These are phyloP conservation scores for Rhizopus microsporus DNA, from an alignment of 371 early-diverging fungal species.

Conservation along the genomic window DNA sequence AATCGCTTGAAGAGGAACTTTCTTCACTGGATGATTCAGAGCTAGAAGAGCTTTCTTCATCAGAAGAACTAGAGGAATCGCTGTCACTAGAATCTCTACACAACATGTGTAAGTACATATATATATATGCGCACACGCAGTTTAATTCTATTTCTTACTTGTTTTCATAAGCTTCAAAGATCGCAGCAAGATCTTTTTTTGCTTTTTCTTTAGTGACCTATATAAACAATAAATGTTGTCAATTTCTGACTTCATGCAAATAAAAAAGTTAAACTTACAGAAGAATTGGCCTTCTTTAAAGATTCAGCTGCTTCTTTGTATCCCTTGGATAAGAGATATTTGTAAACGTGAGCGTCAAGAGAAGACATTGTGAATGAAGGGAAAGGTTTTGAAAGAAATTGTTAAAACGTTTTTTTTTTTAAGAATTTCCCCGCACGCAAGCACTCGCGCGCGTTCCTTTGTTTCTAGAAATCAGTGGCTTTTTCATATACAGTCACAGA, in stretches of 20 bases:
- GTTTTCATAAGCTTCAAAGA: too few relatives aligned
- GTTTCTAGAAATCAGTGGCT: background rate
- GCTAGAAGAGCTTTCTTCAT: too few relatives aligned
- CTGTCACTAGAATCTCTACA: background rate
- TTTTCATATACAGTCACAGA: background rate
- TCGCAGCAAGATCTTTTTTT: background rate
- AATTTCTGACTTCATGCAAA: too few relatives aligned
- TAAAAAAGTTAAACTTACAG: slow-evolving; percentile 16
- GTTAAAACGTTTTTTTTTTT: too few relatives aligned
- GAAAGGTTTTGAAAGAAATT: too few relatives aligned
- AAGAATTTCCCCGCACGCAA: too few relatives aligned
- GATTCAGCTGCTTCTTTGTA: slow-evolving; percentile 30
- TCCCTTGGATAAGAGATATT: slow-evolving; percentile 26
- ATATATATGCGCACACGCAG: too few relatives aligned
- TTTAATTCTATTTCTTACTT: too few relatives aligned
- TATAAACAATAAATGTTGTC: too few relatives aligned
- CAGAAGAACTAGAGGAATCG: background rate
- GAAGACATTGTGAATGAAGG: slow-evolving; percentile 4
- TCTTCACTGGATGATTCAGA: background rate
- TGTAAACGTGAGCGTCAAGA: slow-evolving; percentile 32
- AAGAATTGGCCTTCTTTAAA: slow-evolving; percentile 24
- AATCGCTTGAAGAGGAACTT: background rate
- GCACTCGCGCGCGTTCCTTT: too few relatives aligned
- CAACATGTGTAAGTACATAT: background rate
- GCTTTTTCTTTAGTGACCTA: background rate